A percentile compares a stretch with the other conserved stretches of the same genome.
Conservation (phyloP, 164 flowering plant genomes). For the Dillenia suffruticosa region DNA sequence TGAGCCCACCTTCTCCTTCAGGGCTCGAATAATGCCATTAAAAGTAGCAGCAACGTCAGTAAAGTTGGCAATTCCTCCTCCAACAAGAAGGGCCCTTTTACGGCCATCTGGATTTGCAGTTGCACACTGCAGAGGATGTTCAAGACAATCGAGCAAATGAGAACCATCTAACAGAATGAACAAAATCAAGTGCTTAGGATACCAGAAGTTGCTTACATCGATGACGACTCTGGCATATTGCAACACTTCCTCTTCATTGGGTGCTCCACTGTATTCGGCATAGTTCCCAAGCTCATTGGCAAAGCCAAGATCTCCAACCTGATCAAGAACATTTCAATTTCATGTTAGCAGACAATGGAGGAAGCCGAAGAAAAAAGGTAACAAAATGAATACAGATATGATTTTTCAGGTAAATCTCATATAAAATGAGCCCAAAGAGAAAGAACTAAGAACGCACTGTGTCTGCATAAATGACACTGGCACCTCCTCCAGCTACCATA, state of each 20-base stretch:
- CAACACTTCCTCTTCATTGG: conserved; percentile 90
- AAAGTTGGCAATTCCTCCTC: conserved; percentile 89
- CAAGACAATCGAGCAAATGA: not conserved
- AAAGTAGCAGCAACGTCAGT: conserved; percentile 88
- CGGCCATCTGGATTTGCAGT: conserved; percentile 78
- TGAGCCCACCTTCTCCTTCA: conserved; percentile 66
- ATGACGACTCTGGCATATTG: conserved; percentile 95
- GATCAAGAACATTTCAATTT: conserved; percentile 1
- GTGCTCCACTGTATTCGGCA: conserved; percentile 99
- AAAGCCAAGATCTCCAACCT: conserved; percentile 96
- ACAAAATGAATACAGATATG: not conserved
- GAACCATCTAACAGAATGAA: not conserved
- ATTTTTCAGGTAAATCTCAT: not conserved
- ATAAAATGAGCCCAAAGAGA: not conserved
- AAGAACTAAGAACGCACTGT: conserved; percentile 41
- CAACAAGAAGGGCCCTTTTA: conserved; percentile 74
- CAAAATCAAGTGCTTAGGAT: not conserved
- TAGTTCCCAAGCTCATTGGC: conserved; percentile 93
- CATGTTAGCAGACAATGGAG: not conserved
- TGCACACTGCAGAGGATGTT: conserved; percentile 55
- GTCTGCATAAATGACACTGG: conserved; percentile 95
- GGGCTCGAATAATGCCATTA: conserved; percentile 72
- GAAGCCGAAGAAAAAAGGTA: not conserved
- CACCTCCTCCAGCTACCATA: conserved; percentile 98
- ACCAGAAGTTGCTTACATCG: conserved; percentile 54